Percentiles rank a stretch among this genome's conserved stretches.
Conservation (phyloP, 164 flowering plant genomes). For the Vitis riparia region DNA sequence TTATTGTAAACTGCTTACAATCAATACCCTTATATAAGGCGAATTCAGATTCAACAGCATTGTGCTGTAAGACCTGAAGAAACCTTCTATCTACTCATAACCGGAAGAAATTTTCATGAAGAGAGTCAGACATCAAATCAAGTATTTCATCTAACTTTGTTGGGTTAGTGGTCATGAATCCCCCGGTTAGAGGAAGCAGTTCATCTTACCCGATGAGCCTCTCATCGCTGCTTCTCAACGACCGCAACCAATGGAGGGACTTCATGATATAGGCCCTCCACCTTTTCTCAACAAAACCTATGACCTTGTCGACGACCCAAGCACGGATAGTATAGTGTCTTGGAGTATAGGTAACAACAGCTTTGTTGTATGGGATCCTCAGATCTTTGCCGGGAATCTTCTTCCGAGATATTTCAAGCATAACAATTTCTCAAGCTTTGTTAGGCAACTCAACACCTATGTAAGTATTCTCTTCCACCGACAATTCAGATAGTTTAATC, state of each 20-base stretch:
- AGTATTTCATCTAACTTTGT: too few species aligned
- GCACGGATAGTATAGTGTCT: constrained; percentile 54
- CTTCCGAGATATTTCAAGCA: constrained; percentile 86
- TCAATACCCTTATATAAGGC: too few species aligned
- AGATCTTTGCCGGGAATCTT: constrained; percentile 49
- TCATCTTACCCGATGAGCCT: constrained; percentile 15
- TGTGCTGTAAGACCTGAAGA: too few species aligned
- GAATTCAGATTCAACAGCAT: too few species aligned
- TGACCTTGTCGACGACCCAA: constrained; percentile 63
- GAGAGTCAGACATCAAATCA: too few species aligned
- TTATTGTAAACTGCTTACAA: too few species aligned
- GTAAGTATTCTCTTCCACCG: constrained; percentile 37
- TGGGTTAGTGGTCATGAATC: constrained; percentile 23
- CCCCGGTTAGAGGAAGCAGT: not conserved
- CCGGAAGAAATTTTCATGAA: too few species aligned
- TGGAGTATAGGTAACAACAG: constrained; percentile 71
- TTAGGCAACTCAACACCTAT: constrained; percentile 83
- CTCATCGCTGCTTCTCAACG: constrained; percentile 14
- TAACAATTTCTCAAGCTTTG: constrained; percentile 89
- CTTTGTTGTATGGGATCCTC: constrained; percentile 80
- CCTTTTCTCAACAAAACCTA: constrained; percentile 61
- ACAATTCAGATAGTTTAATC: not conserved
- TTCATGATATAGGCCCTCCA: constrained; percentile 44
- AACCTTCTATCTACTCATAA: too few species aligned
- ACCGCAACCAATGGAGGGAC: constrained; percentile 56